A percentile compares a stretch with the other conserved stretches of the same genome.
These are phyloP conservation scores for Zostera marina DNA, from an alignment of 116 monocot species.

Conservation along the genomic window DNA sequence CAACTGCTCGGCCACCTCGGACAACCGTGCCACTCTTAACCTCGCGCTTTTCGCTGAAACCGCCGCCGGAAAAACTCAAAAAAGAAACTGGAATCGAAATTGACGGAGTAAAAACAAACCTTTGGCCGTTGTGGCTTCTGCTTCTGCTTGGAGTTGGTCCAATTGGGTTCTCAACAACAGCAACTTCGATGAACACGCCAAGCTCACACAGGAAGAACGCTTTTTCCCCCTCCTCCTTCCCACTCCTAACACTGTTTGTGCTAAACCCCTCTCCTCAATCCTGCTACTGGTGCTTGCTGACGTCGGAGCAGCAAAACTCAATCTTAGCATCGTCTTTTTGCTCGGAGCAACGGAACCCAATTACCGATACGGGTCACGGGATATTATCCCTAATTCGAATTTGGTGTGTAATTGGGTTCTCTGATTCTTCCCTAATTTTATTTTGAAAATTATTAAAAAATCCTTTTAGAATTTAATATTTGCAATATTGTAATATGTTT, in stretches of 20 bases:
- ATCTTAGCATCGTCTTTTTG: neutral
- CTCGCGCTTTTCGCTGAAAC: conserved; percentile 38
- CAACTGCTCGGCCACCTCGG: conserved; percentile 61
- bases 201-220: neutral
- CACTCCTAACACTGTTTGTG: no score
- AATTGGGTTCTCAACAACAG: conserved; percentile 12
- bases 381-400: no score
- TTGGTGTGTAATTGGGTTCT: no score
- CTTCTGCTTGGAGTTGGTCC: conserved; percentile 12
- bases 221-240: neutral
- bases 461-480: no score
- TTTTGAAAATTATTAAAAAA: no score
- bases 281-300: neutral
- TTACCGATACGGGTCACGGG: no score
- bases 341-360: no score
- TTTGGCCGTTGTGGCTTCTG: conserved; percentile 13
- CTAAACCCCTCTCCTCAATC: neutral
- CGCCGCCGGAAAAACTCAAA: neutral
- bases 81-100: neutral
- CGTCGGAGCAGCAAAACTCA: neutral
- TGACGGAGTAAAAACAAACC: conserved; percentile 6
- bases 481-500: no score
- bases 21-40: conserved; percentile 48
- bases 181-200: conserved; percentile 5
- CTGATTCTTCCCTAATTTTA: no score